Percentiles rank a stretch among this genome's conserved stretches.
Evolutionary conservation across 306 rosid species (phyloP).

Genomic region (Gastrolobium bilobum): DNA sequence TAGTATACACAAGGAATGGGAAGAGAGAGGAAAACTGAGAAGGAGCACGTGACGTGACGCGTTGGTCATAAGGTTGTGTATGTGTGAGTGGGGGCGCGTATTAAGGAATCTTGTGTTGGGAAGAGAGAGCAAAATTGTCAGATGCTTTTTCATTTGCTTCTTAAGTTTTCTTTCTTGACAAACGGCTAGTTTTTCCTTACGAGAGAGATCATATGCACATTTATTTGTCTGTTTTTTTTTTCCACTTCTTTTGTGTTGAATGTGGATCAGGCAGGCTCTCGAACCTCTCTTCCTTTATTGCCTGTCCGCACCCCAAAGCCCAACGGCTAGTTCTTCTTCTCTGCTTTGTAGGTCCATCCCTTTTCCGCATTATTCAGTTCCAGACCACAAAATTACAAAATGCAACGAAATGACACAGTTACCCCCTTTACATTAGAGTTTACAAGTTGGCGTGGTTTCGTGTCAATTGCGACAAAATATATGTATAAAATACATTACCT

Average conservation of each 20-base stretch:
- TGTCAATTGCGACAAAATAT: not conserved
- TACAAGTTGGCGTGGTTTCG: not conserved
- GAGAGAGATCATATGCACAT: not conserved
- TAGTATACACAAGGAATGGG: not conserved
- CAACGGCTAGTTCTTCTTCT: slow-evolving; percentile 70
- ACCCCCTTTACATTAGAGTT: not conserved
- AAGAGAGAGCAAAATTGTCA: slow-evolving; percentile 65
- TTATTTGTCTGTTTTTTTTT: not conserved
- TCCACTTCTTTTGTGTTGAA: not conserved
- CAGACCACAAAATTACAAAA: slow-evolving; percentile 38
- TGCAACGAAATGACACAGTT: slow-evolving; percentile 15
- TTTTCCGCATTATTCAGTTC: slow-evolving; percentile 25
- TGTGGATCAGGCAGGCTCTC: slow-evolving; percentile 46
- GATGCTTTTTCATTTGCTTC: slow-evolving; percentile 42
- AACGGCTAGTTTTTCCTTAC: slow-evolving; percentile 83
- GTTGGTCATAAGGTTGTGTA: slow-evolving; percentile 37
- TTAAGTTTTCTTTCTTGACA: slow-evolving; percentile 47
- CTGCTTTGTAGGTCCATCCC: slow-evolving; percentile 46
- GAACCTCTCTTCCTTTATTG: slow-evolving; percentile 49
- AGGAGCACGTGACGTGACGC: slow-evolving; percentile 62
- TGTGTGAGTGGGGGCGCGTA: slow-evolving; percentile 50
- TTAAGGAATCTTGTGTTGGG: slow-evolving; percentile 60
- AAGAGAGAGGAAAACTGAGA: slow-evolving; percentile 38
- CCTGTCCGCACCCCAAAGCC: slow-evolving; percentile 57
- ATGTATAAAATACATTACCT: not conserved